Evolutionary conservation across 805 yeast genomes (phyloP).

Genomic region (Metschnikowia corniflorae): DNA sequence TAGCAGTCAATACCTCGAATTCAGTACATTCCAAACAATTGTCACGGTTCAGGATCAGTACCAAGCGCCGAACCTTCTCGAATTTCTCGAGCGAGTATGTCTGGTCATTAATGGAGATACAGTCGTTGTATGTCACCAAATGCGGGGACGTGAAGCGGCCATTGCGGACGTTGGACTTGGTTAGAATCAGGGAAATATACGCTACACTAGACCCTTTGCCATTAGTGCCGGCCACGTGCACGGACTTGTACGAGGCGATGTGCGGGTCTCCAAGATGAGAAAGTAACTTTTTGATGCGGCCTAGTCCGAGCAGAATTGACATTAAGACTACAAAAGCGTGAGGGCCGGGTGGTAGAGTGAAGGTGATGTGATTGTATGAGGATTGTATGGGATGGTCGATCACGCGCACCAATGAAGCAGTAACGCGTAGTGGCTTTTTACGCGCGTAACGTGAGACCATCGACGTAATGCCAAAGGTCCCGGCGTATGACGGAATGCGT

Average conservation of each 20-base stretch:
- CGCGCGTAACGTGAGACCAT: too few relatives aligned
- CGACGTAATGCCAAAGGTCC: too few relatives aligned
- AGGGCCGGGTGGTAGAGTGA: too few relatives aligned
- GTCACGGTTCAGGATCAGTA: slow-evolving; percentile 38
- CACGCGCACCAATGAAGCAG: too few relatives aligned
- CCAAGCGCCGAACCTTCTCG: slow-evolving; percentile 37
- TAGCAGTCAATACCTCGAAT: slow-evolving; percentile 81
- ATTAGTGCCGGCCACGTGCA: slow-evolving; percentile 96
- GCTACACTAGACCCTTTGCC: slow-evolving; percentile 95
- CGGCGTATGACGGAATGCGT: too few relatives aligned
- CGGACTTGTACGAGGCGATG: slow-evolving; percentile 46
- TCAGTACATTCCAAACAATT: slow-evolving; percentile 69
- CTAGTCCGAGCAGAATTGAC: slow-evolving; percentile 36
- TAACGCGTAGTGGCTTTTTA: too few relatives aligned
- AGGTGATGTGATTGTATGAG: too few relatives aligned
- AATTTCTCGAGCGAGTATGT: slow-evolving; percentile 51
- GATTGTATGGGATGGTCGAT: too few relatives aligned
- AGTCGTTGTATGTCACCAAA: slow-evolving; percentile 67
- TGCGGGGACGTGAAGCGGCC: slow-evolving; percentile 94
- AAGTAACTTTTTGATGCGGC: slow-evolving; percentile 32
- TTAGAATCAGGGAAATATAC: slow-evolving; percentile 64
- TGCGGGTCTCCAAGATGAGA: slow-evolving; percentile 67
- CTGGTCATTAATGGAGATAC: slow-evolving; percentile 60
- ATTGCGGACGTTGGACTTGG: slow-evolving; percentile 43
- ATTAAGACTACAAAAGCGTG: too few relatives aligned